Percentiles rank a stretch among this genome's conserved stretches.
These are phyloP conservation scores for Microthlaspi erraticum DNA, from an alignment of 345 rosid species.

Conservation along the genomic window DNA sequence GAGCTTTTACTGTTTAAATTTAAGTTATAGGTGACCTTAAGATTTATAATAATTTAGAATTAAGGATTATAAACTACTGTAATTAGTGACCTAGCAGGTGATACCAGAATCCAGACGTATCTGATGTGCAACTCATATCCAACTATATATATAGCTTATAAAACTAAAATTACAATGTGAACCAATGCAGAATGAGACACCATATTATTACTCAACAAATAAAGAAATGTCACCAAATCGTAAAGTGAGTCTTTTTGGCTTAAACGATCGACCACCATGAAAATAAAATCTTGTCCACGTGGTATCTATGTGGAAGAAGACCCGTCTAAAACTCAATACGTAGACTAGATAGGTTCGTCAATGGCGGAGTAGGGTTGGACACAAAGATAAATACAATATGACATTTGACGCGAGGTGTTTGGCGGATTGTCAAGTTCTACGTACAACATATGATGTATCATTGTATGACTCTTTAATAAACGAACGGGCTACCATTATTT, in stretches of 20 bases:
- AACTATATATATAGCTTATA: background rate
- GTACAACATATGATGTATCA: conserved; percentile 1
- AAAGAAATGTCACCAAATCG: background rate
- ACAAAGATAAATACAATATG: conserved; percentile 29
- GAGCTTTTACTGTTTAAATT: background rate
- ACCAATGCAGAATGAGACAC: conserved; percentile 4
- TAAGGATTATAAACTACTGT: background rate
- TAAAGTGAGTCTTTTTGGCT: conserved; percentile 1
- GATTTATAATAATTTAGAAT: background rate
- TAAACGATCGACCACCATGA: conserved; percentile 3
- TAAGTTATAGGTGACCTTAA: too few species aligned
- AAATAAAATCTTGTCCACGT: background rate
- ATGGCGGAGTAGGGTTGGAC: conserved; percentile 34
- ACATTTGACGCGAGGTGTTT: conserved; percentile 30
- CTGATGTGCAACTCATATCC: background rate
- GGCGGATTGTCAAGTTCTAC: conserved; percentile 27
- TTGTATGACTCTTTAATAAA: conserved; percentile 2
- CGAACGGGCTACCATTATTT: conserved; percentile 20
- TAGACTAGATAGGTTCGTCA: conserved; percentile 16
- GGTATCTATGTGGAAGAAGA: conserved; percentile 20
- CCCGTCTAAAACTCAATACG: conserved; percentile 8
- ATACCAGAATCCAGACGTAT: background rate
- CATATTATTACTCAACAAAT: background rate
- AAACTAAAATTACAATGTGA: background rate
- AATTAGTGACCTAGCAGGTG: background rate